These are phyloP conservation scores for Pseudogymnoascus pannorum DNA, from an alignment of 2,329 filamentous ascomycete genomes.

Conservation along the genomic window DNA sequence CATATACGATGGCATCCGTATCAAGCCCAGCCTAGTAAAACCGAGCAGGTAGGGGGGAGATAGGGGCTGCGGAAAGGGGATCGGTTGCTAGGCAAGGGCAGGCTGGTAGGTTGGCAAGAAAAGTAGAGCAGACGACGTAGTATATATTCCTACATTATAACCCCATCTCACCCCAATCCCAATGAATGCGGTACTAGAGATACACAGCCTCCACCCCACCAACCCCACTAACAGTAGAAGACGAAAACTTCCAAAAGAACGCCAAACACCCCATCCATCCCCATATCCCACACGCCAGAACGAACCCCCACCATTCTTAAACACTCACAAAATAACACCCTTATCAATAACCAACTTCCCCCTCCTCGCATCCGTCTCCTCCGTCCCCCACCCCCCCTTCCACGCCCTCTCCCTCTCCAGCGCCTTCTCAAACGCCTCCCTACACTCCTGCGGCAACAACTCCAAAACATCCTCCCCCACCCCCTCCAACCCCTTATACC, in stretches of 20 bases:
- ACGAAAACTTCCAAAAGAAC: too few species aligned
- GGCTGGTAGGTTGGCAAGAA: background rate
- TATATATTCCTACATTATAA: constrained; percentile 1
- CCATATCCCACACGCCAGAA: too few species aligned
- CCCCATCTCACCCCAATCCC: background rate
- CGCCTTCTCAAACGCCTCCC: constrained; percentile 63
- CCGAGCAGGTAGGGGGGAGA: background rate
- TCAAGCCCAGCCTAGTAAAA: background rate
- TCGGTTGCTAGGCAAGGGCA: background rate
- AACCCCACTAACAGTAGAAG: background rate
- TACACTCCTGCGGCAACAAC: constrained; percentile 62
- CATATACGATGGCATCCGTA: background rate
- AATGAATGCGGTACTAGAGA: too few species aligned
- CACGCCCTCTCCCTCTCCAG: constrained; percentile 59
- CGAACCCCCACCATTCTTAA: too few species aligned
- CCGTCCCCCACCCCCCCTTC: constrained; percentile 67
- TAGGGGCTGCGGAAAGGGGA: background rate
- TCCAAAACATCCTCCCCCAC: constrained; percentile 59
- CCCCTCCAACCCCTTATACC: constrained; percentile 50
- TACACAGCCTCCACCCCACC: background rate
- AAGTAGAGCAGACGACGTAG: background rate
- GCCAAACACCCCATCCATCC: background rate
- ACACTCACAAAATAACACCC: constrained; percentile 53
- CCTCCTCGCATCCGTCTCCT: constrained; percentile 49
- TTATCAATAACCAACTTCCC: constrained; percentile 54